These are phyloP conservation scores for Flaveria sonorensis DNA, from an alignment of 129 eudicot species.

Conservation along the genomic window DNA sequence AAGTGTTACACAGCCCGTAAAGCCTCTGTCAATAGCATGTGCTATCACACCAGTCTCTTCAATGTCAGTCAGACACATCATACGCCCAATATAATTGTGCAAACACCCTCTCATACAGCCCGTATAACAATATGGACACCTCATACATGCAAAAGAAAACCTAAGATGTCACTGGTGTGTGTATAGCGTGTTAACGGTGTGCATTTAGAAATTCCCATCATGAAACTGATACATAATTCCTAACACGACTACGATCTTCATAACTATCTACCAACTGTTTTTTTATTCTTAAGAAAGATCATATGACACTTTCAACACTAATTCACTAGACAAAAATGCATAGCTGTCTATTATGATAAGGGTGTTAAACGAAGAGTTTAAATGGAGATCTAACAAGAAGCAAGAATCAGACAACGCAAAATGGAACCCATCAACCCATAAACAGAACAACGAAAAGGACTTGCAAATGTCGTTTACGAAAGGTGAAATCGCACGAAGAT, in stretches of 20 bases:
- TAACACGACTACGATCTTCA: neutral
- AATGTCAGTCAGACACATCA: no score
- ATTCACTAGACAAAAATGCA: neutral
- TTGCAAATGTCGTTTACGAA: constrained; percentile 29
- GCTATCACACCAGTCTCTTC: no score
- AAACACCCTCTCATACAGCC: no score
- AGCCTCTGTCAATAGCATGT: no score
- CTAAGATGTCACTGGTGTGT: no score
- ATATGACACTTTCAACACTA: neutral
- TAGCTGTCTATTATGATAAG: no score
- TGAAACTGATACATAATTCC: constrained; percentile 6
- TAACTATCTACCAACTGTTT: neutral
- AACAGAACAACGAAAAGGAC: constrained; percentile 34
- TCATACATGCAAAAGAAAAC: no score
- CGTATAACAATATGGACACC: no score
- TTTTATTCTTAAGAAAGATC: neutral
- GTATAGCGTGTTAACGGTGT: no score
- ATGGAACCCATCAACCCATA: neutral
- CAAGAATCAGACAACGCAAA: constrained; percentile 12
- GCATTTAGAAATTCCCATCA: neutral
- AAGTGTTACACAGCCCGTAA: no score
- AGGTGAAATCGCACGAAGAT: neutral
- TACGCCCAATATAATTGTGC: no score
- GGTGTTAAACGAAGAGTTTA: neutral
- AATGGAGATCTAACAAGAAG: neutral